Conservation (phyloP, 1,139 yeast species). For the Barnettozyma hawaiiensis region DNA sequence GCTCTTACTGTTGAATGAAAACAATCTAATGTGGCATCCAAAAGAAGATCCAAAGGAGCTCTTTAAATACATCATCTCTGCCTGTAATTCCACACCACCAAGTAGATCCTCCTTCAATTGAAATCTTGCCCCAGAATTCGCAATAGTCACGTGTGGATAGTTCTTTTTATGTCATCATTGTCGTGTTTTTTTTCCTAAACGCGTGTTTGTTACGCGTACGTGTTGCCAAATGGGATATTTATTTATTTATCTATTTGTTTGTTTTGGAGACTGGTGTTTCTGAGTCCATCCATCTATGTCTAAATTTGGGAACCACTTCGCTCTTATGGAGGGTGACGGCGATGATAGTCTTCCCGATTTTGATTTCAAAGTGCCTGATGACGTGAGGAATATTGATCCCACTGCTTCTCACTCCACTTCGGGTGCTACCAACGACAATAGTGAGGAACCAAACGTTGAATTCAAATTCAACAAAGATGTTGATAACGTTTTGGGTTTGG, state of each 20-base stretch:
- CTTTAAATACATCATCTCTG: no score
- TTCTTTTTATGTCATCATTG: no score
- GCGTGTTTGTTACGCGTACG: background rate
- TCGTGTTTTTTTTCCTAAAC: background rate
- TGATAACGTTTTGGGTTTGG: constrained; percentile 21
- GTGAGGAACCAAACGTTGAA: background rate
- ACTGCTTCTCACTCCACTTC: background rate
- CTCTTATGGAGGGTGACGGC: background rate
- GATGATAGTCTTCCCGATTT: constrained; percentile 5
- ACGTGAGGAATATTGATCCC: constrained; percentile 1
- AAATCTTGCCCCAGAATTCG: background rate
- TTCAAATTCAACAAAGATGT: constrained; percentile 1
- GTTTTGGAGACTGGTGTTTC: no score
- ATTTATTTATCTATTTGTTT: no score
- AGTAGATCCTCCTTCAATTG: no score
- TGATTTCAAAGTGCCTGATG: constrained; percentile 3
- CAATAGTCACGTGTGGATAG: background rate
- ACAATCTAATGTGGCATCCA: no score
- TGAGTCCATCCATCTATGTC: background rate
- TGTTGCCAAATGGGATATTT: no score
- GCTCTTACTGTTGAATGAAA: no score
- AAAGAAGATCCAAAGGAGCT: no score
- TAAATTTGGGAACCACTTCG: background rate
- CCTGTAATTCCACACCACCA: no score
- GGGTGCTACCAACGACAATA: background rate